Evolutionary conservation across 352 stramenopile species (phyloP), one percentile per base, ranked within the genome.

Genomic region (Phytophthora pluvialis): DNA sequence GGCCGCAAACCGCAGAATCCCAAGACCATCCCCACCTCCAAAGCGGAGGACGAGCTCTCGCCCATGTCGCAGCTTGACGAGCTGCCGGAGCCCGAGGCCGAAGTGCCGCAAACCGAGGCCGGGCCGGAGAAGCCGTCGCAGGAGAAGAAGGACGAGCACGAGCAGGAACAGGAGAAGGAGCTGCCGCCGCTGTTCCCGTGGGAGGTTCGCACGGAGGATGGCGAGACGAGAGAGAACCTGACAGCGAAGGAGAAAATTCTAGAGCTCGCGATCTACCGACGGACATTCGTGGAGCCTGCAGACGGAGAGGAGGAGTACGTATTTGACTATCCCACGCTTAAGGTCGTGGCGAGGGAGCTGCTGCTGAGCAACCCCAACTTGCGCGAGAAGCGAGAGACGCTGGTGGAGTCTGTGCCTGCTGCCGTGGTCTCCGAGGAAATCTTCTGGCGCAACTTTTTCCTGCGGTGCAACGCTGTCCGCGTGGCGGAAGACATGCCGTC

Each of bases 401-500:
- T 91, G 9, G 65, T 91, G 4, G 67, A 80, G 31, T 53, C 62
- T 15, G 47, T 73, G 21, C 65, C 67, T 29, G 53, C 62, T 35
- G 63, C 76, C n/a, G 56, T 83, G 5, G 52, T 91, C 8, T 66
- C 73, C 0, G 82, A 91, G 45, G 68, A 84, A 35, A 36, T 67
- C 4, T 89, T 91, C 64, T 91, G 80, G 80, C 80, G 81, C 60
- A 88, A 91, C 43, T 90, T 84, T 59, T 89, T 91, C 54, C 59
- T 91, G 51, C 80, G 77, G 39, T 90, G 80, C 66, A 91, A 91
- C 40, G 69, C 77, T 13, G 44, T 89, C 7, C 66, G 79, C 6
- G 36, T 89, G 7, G 63, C 60, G 1, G 58, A 71, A 25, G 61
- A 64, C 2, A 62, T 86, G 29, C 47, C 73, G 38, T 64, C 83